phyloP scores from a whole-genome alignment of 169 alveolate genomes.

The Cryptosporidium parvum region DNA sequence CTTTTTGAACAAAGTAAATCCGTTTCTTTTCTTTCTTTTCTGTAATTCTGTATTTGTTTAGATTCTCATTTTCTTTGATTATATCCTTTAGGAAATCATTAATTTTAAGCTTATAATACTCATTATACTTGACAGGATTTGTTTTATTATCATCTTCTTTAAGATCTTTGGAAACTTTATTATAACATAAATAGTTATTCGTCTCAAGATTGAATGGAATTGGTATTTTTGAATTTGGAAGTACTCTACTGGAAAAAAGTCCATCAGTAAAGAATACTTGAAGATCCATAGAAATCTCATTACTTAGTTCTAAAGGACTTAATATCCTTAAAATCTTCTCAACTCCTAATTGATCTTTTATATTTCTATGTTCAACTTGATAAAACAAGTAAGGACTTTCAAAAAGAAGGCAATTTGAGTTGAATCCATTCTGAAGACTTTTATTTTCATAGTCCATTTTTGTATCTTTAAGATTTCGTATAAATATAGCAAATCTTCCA shows the following conservation, averaged over 20 bases:
- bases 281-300: slow-evolving; percentile 22
- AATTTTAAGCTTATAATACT: slow-evolving; percentile 15
- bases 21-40: neutral
- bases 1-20: slow-evolving; percentile 8
- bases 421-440: neutral
- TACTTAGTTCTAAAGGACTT: slow-evolving; percentile 31
- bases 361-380: slow-evolving; percentile 23
- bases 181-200: neutral
- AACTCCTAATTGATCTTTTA: slow-evolving; percentile 4
- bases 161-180: neutral
- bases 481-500: slow-evolving; percentile 28
- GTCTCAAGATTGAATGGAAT: slow-evolving; percentile 4
- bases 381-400: slow-evolving; percentile 31
- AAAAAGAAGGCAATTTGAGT: neutral
- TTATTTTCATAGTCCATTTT: neutral
- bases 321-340: slow-evolving; percentile 9
- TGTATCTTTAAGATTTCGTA: neutral
- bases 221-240: neutral
- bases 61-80: slow-evolving; percentile 15
- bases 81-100: slow-evolving; percentile 5
- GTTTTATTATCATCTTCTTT: neutral
- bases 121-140: neutral
- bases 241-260: neutral
- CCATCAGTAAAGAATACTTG: neutral
- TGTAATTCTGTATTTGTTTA: neutral